Base-by-base conservation (phyloP, 192 early-diverging fungal genomes). In the Thamnidium elegans region DNA sequence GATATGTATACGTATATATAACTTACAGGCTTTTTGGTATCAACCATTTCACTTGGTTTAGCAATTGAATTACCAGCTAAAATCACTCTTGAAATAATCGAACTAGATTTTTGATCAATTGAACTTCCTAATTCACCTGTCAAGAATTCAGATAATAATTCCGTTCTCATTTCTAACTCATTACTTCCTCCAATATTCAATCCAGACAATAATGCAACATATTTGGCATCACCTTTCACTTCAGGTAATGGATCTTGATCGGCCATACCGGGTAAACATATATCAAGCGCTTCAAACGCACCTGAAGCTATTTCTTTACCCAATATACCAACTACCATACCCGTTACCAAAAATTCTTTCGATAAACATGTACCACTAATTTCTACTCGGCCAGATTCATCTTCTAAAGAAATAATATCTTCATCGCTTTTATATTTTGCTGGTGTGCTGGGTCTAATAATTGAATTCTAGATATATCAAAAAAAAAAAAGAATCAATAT, bases 321-420 rank as follows among this genome's bases (percentile, higher is more conserved):
- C 23, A 96, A 80, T 55, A 91, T 82, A 7, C 84, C 93, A 23
- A 89, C 79, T 7, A 98, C 79, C 11, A 88, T 67, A 86, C 90
- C 95, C 1, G 96, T 95, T 9, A 92, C 88, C 17, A 95, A 70
- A 15, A 74, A 61, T 10, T 79, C 75, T 32, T 58, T 53, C 15
- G 78, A 68, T 14, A 97, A 36, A 30, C 75, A 63, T 2, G 67
- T 44, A 11, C 95, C 95, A 15, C 77, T 78, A 15, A 98, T 75
- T 34, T 81, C 81, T 14, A 98, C 81, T 30, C 96, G 81, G 11
- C 95, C 95, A 4, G 92, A 95, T 65, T 97, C 95, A 73, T 98
- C 96, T 71, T 98, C 96, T 50, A 97, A 67, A 21, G 81, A 76
- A 19, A 90, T 69, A 15, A 67, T 72, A 62, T 92, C 90, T 0